phyloP scores from a whole-genome alignment of 495 filamentous ascomycete genomes.

The Tuber borchii region DNA sequence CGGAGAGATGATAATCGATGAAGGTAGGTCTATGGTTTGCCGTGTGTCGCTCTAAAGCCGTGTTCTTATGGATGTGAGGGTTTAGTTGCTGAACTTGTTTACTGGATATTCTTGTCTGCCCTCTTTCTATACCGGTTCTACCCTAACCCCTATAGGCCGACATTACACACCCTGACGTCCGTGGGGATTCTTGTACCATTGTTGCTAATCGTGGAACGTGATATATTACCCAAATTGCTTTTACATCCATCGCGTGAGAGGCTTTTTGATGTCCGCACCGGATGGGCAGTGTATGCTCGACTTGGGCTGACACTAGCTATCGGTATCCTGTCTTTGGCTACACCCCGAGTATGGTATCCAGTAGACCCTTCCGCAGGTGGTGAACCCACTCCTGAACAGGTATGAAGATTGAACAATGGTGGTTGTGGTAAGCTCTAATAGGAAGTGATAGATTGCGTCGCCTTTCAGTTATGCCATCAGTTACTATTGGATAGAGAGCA shows the following conservation, averaged over 20 bases:
- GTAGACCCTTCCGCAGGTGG: slow-evolving; percentile 34
- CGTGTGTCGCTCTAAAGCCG: neutral
- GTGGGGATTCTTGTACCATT: slow-evolving; percentile 29
- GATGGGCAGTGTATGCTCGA: slow-evolving; percentile 31
- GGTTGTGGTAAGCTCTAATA: neutral
- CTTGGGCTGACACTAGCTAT: slow-evolving; percentile 23
- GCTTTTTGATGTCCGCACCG: slow-evolving; percentile 26
- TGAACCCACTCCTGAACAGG: slow-evolving; percentile 31
- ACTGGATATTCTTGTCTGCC: slow-evolving; percentile 27
- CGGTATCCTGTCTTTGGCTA: slow-evolving; percentile 26
- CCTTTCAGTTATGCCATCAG: slow-evolving; percentile 35
- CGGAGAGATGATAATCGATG: neutral
- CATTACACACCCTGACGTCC: slow-evolving; percentile 23
- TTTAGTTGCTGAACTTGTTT: slow-evolving; percentile 29
- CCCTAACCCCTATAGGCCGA: slow-evolving; percentile 31
- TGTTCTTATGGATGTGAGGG: neutral
- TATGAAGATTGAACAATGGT: neutral
- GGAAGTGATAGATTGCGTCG: slow-evolving; percentile 23
- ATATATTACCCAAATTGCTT: slow-evolving; percentile 38
- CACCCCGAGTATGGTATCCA: slow-evolving; percentile 40
- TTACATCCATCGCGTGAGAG: slow-evolving; percentile 33
- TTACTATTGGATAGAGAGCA: slow-evolving; percentile 33
- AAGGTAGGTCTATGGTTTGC: neutral
- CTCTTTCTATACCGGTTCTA: slow-evolving; percentile 39
- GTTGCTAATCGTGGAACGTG: slow-evolving; percentile 31